Evolutionary conservation across 768 basidiomycete species (phyloP).

Genomic region (Hericium coralloides): DNA sequence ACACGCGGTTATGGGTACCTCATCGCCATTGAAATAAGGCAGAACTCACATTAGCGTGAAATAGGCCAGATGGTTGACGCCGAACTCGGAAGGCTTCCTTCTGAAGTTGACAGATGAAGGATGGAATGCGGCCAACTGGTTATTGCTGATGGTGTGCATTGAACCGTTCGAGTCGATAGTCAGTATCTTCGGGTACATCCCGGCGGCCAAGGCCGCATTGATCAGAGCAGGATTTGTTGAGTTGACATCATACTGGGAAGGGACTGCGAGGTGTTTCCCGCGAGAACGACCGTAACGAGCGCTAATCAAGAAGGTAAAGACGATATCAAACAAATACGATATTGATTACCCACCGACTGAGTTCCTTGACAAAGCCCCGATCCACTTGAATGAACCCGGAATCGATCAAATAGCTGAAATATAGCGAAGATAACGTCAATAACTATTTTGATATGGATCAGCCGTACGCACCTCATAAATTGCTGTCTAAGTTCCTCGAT

Average conservation of each 20-base stretch:
- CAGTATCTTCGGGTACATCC: slow-evolving; percentile 87
- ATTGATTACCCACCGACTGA: slow-evolving; percentile 43
- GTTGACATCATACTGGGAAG: slow-evolving; percentile 61
- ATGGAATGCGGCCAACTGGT: slow-evolving; percentile 71
- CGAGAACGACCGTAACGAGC: slow-evolving; percentile 67
- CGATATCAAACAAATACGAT: neutral
- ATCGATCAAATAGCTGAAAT: slow-evolving; percentile 73
- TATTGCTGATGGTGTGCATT: slow-evolving; percentile 76
- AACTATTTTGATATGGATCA: neutral
- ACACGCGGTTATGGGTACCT: neutral
- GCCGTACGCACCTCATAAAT: slow-evolving; percentile 18
- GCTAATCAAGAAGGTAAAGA: slow-evolving; percentile 26
- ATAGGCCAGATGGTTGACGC: slow-evolving; percentile 66
- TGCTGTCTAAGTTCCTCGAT: slow-evolving; percentile 96
- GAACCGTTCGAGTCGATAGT: slow-evolving; percentile 56
- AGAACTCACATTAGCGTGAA: slow-evolving; percentile 76
- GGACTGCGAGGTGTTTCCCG: slow-evolving; percentile 69
- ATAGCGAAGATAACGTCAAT: slow-evolving; percentile 1
- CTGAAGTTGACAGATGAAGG: slow-evolving; percentile 90
- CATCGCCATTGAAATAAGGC: neutral
- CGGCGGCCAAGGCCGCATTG: slow-evolving; percentile 76
- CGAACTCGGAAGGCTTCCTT: slow-evolving; percentile 57
- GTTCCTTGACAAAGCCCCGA: slow-evolving; percentile 51
- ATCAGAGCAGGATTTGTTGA: slow-evolving; percentile 56
- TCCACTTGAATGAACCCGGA: slow-evolving; percentile 75